These are phyloP conservation scores for Boletus subparvulus DNA, from an alignment of 768 basidiomycete species.

Conservation along the genomic window DNA sequence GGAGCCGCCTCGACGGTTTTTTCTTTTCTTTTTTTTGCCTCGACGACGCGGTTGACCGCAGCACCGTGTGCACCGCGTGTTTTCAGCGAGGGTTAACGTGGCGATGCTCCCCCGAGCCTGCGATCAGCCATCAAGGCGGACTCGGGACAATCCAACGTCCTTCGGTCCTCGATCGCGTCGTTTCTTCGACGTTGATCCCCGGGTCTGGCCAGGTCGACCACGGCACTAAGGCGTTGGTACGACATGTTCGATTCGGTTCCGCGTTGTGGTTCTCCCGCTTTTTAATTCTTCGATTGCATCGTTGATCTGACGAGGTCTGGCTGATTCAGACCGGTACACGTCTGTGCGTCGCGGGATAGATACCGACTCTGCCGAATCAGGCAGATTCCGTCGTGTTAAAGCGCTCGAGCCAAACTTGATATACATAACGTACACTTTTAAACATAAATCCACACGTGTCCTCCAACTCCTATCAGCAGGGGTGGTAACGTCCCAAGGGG, in stretches of 20 bases:
- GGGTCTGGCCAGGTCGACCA: not conserved
- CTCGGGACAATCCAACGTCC: not conserved
- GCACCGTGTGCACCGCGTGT: slow-evolving; percentile 18
- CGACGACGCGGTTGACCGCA: slow-evolving; percentile 10
- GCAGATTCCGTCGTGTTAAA: not conserved
- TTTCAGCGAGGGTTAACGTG: slow-evolving; percentile 24
- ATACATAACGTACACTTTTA: not conserved
- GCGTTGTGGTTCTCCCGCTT: not conserved
- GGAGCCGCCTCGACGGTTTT: not conserved
- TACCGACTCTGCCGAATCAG: not conserved
- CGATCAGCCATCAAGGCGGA: slow-evolving; percentile 7
- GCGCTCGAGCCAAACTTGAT: not conserved
- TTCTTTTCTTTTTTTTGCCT: not conserved
- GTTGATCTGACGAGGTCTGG: not conserved
- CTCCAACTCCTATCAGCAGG: not conserved
- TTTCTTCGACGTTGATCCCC: not conserved
- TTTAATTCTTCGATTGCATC: not conserved
- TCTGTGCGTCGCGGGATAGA: not conserved
- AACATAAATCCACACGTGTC: not conserved
- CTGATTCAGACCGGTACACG: not conserved
- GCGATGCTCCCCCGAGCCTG: not conserved
- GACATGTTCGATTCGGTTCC: slow-evolving; percentile 8
- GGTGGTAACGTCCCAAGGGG: not conserved
- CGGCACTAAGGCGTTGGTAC: not conserved
- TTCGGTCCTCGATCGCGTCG: slow-evolving; percentile 7